Conservation (phyloP, 257 asterid species). For the Pogostemon cablin region DNA sequence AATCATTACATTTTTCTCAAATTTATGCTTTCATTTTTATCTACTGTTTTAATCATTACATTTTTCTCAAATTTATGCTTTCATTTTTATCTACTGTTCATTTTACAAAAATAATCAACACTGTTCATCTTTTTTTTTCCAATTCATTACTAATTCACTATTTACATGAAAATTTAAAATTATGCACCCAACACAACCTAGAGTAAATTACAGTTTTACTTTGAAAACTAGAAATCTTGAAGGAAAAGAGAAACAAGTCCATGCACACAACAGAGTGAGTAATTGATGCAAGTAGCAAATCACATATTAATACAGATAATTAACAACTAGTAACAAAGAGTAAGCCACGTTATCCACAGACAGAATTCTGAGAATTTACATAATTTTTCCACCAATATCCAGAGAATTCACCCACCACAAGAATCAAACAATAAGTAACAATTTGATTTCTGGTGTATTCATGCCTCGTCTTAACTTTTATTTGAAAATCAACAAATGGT, state of each 20-base stretch:
- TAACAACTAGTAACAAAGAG: neutral
- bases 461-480: slow-evolving; percentile 4
- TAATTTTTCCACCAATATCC: slow-evolving; percentile 12
- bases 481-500: slow-evolving; percentile 8
- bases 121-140: no score
- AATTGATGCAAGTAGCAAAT: neutral
- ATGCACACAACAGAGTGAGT: neutral
- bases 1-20: no score
- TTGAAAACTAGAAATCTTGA: neutral
- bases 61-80: no score
- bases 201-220: slow-evolving; percentile 8
- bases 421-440: slow-evolving; percentile 23
- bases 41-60: no score
- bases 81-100: no score
- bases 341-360: neutral
- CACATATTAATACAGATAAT: slow-evolving; percentile 1
- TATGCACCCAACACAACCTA: slow-evolving; percentile 17
- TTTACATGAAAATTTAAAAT: neutral
- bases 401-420: neutral
- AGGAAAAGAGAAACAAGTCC: slow-evolving; percentile 13
- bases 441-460: neutral
- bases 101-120: no score
- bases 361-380: neutral
- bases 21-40: no score
- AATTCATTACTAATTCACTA: no score